Percentiles rank a stretch among this genome's conserved stretches.
These are phyloP conservation scores for Eutypella sp. DNA, from an alignment of 2,329 filamentous ascomycete species.

Conservation along the genomic window DNA sequence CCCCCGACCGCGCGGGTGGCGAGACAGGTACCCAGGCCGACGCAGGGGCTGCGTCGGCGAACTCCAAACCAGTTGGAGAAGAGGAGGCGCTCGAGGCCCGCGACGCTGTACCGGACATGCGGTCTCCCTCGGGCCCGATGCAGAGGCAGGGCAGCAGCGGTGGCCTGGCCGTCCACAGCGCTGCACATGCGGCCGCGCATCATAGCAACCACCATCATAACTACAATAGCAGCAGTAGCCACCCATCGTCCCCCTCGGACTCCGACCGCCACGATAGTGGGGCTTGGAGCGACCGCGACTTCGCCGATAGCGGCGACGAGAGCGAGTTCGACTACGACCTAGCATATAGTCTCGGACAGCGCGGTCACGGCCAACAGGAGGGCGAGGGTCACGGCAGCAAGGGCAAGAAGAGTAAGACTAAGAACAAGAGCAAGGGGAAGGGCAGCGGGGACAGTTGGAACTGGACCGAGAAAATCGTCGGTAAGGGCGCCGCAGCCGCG, in stretches of 20 bases:
- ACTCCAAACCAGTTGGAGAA: no score
- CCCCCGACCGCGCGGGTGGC: constrained; percentile 57
- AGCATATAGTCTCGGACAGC: constrained; percentile 13
- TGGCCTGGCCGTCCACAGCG: neutral
- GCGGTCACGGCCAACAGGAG: constrained; percentile 9
- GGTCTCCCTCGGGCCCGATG: constrained; percentile 16
- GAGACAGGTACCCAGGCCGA: constrained; percentile 48
- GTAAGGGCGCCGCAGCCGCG: constrained; percentile 26
- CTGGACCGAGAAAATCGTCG: constrained; percentile 40
- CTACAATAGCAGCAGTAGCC: neutral
- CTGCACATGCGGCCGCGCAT: constrained; percentile 11
- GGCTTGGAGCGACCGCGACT: constrained; percentile 63
- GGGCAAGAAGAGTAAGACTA: constrained; percentile 6
- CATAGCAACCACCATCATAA: neutral
- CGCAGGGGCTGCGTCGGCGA: constrained; percentile 5
- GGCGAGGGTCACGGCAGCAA: constrained; percentile 2
- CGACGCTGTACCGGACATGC: constrained; percentile 44
- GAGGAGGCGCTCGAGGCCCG: constrained; percentile 32
- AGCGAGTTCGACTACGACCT: constrained; percentile 32
- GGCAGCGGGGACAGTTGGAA: constrained; percentile 28
- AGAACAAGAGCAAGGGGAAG: constrained; percentile 7
- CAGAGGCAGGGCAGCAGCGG: constrained; percentile 11
- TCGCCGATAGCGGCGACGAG: constrained; percentile 49
- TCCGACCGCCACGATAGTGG: constrained; percentile 30
- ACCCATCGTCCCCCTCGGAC: constrained; percentile 17